These are phyloP conservation scores for Arabidopsis arenosa DNA, from an alignment of 345 rosid genomes.

Conservation along the genomic window DNA sequence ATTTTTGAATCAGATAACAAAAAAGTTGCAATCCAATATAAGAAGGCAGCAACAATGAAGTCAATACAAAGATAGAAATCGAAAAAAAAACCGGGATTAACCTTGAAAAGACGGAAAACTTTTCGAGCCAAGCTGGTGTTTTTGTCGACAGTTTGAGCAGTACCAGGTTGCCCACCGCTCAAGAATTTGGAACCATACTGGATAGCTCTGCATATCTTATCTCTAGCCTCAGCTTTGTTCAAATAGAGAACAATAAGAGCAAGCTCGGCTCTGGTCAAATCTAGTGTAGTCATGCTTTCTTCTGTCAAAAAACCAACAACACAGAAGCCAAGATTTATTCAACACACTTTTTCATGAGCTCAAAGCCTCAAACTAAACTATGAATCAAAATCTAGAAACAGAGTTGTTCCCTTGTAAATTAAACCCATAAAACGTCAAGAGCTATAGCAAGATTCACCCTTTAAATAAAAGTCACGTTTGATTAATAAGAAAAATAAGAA, in stretches of 20 bases:
- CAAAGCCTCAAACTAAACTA: background rate
- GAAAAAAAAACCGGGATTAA: constrained; percentile 11
- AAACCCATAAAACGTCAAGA: background rate
- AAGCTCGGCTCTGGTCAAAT: constrained; percentile 85
- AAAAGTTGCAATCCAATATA: constrained; percentile 16
- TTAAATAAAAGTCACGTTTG: background rate
- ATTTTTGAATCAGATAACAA: background rate
- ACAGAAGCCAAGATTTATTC: constrained; percentile 23
- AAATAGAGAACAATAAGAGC: constrained; percentile 81
- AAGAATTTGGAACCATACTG: constrained; percentile 94
- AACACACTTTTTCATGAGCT: background rate
- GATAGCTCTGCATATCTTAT: constrained; percentile 98
- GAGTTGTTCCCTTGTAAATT: background rate
- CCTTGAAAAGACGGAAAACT: constrained; percentile 98
- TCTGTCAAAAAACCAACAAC: constrained; percentile 36
- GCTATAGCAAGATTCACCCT: background rate
- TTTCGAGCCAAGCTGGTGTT: constrained; percentile 96
- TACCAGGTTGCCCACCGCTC: constrained; percentile 91
- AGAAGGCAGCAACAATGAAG: constrained; percentile 14
- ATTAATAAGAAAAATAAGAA: background rate
- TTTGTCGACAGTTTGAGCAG: constrained; percentile 92
- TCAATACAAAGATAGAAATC: background rate
- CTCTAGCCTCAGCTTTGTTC: constrained; percentile 98
- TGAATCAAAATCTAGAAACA: constrained; percentile 15
- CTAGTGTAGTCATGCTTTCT: constrained; percentile 73